Evolutionary conservation across 495 filamentous ascomycete species (phyloP).

Genomic region (Hypoxylon intermedium): DNA sequence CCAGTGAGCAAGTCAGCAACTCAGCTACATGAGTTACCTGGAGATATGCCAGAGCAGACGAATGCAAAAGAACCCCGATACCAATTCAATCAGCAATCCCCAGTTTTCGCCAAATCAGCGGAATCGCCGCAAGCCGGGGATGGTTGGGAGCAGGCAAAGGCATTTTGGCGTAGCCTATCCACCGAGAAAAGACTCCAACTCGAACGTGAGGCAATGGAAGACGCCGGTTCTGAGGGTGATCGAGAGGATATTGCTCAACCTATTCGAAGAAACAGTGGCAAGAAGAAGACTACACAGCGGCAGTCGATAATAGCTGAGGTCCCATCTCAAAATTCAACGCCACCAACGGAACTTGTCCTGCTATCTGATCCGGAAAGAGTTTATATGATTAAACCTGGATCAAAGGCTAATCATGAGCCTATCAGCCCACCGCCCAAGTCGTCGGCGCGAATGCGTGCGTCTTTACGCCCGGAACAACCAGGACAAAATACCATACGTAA

Average conservation of each 20-base stretch:
- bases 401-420: constrained; percentile 41
- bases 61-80: neutral
- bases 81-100: constrained; percentile 4
- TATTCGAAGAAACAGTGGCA: constrained; percentile 33
- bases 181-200: constrained; percentile 63
- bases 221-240: constrained; percentile 55
- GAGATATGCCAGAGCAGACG: constrained; percentile 2
- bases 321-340: neutral
- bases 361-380: constrained; percentile 37
- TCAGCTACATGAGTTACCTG: constrained; percentile 6
- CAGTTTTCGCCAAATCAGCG: neutral
- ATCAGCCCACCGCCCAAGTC: constrained; percentile 4
- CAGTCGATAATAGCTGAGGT: constrained; percentile 12
- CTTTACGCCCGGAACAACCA: constrained; percentile 44
- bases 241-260: constrained; percentile 46
- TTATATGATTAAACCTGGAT: constrained; percentile 53
- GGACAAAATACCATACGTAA: constrained; percentile 44
- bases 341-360: constrained; percentile 1
- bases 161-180: constrained; percentile 69
- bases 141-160: constrained; percentile 68
- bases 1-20: constrained; percentile 42
- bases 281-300: constrained; percentile 23
- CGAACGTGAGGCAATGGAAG: constrained; percentile 60
- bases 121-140: constrained; percentile 29
- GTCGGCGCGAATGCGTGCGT: constrained; percentile 47